Base-by-base conservation (phyloP, 108 stramenopile genomes). In the Bacterosira constricta region DNA sequence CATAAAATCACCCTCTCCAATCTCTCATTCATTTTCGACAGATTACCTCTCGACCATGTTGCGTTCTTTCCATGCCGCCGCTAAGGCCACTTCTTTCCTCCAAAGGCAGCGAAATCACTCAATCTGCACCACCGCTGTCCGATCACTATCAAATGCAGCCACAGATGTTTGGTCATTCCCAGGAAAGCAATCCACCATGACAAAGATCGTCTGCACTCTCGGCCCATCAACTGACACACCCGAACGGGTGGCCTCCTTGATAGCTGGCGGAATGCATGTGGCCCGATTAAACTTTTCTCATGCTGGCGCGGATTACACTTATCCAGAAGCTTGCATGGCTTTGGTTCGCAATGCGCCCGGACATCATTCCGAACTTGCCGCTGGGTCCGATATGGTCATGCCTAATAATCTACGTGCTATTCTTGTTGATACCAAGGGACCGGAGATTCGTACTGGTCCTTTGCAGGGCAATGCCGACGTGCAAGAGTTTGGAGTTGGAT, bases 141-240 rank as follows among this genome's bases (percentile, higher is more conserved):
- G 35, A 64, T 49, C 55, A 8, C 21, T 64, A n/a, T 42, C 63
- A 32, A 59, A 47, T 37, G 58, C 57, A 27, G 69, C 58, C 32
- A 60, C 56, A 12, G 47, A 70, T 36, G 46, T 59, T 21, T 70
- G 46, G 58, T 35, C 17, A 8, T 58, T 47, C 56, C 53, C 38
- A 6, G 38, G 41, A 2, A 50, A 63, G 15, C 45, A 71, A 29
- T 58, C 58, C 17, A 75, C 71, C 51, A 84, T 83, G 73, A 94
- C 91, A 31, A 97, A 97, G 80, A 85, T 98, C 47, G 88, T 97
- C 29, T 98, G 96, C 76, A 98, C 98, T 39, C 59, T 98, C 44
- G 98, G 98, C 23, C 98, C 98, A 8, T 71, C 94, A 8, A 90
- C 95, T 49, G 87, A 90, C 38, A 73, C 55, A 8, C 71, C 81